These are phyloP conservation scores for Populus tomentosa DNA, from an alignment of 441 rosid genomes.

Conservation along the genomic window DNA sequence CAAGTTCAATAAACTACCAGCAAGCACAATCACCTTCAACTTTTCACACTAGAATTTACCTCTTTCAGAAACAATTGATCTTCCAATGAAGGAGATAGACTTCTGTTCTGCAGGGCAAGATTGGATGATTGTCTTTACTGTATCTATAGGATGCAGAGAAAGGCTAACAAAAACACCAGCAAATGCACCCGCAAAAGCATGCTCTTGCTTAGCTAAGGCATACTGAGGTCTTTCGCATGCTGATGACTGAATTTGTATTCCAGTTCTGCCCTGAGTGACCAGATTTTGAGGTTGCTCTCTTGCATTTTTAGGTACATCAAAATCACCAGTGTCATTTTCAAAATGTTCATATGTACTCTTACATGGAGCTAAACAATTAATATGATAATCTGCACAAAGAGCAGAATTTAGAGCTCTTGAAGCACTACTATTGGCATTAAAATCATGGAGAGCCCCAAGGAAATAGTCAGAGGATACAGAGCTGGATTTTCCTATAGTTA, in stretches of 20 bases:
- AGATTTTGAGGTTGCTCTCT: constrained; percentile 15
- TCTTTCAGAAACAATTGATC: constrained; percentile 81
- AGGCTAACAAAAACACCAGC: too few relatives aligned
- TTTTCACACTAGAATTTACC: constrained; percentile 34
- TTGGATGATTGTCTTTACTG: too few relatives aligned
- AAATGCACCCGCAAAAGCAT: too few relatives aligned
- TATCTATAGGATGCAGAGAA: too few relatives aligned
- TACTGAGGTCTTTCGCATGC: too few relatives aligned
- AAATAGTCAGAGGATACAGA: constrained; percentile 37
- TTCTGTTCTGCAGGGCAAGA: constrained; percentile 35
- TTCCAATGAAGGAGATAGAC: constrained; percentile 58
- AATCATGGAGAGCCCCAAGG: constrained; percentile 22
- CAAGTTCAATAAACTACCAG: neutral
- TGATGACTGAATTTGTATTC: too few relatives aligned
- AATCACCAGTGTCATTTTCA: constrained; percentile 8
- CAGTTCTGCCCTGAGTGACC: constrained; percentile 2
- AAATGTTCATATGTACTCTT: constrained; percentile 15
- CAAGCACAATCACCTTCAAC: constrained; percentile 9
- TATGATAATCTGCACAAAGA: constrained; percentile 30
- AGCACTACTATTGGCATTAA: constrained; percentile 18
- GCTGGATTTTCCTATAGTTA: constrained; percentile 10
- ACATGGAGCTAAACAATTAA: constrained; percentile 24
- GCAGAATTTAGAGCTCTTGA: constrained; percentile 19
- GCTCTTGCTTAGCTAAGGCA: too few relatives aligned
- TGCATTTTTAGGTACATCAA: constrained; percentile 25